A percentile compares a stretch with the other conserved stretches of the same genome.
phyloP scores from a whole-genome alignment of 1,284 basidiomycete genomes.

The Volvariella volvacea region DNA sequence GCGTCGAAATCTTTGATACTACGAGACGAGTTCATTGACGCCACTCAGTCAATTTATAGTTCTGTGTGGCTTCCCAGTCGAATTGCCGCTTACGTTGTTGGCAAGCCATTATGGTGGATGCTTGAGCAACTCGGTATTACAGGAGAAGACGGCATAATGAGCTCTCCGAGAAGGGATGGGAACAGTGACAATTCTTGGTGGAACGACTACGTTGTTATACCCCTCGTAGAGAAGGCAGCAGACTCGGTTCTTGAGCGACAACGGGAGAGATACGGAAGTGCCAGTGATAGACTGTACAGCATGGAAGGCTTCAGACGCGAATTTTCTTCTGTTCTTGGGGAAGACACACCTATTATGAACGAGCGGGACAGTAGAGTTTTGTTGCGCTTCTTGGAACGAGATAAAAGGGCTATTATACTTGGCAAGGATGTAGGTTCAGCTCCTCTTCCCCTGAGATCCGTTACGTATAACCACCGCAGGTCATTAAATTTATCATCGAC shows the following conservation, averaged over 20 bases:
- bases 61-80: slow-evolving; percentile 61
- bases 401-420: slow-evolving; percentile 55
- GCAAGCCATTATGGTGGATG: slow-evolving; percentile 82
- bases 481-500: slow-evolving; percentile 62
- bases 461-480: slow-evolving; percentile 29
- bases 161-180: slow-evolving; percentile 17
- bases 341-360: slow-evolving; percentile 36
- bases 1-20: slow-evolving; percentile 33
- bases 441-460: not conserved
- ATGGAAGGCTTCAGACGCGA: slow-evolving; percentile 53
- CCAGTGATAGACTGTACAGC: slow-evolving; percentile 61
- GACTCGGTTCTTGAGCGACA: slow-evolving; percentile 51
- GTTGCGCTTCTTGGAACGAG: slow-evolving; percentile 74
- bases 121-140: slow-evolving; percentile 73
- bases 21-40: slow-evolving; percentile 50
- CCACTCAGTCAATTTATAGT: slow-evolving; percentile 60
- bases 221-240: slow-evolving; percentile 60
- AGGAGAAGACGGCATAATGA: slow-evolving; percentile 44
- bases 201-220: slow-evolving; percentile 74
- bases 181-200: slow-evolving; percentile 60
- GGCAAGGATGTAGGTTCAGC: slow-evolving; percentile 53
- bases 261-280: slow-evolving; percentile 38
- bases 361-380: slow-evolving; percentile 66
- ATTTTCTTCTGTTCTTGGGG: slow-evolving; percentile 43
- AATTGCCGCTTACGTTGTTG: slow-evolving; percentile 66